These are phyloP conservation scores for Nothomitra cinnamomea DNA, from an alignment of 2,329 filamentous ascomycete species.

Conservation along the genomic window DNA sequence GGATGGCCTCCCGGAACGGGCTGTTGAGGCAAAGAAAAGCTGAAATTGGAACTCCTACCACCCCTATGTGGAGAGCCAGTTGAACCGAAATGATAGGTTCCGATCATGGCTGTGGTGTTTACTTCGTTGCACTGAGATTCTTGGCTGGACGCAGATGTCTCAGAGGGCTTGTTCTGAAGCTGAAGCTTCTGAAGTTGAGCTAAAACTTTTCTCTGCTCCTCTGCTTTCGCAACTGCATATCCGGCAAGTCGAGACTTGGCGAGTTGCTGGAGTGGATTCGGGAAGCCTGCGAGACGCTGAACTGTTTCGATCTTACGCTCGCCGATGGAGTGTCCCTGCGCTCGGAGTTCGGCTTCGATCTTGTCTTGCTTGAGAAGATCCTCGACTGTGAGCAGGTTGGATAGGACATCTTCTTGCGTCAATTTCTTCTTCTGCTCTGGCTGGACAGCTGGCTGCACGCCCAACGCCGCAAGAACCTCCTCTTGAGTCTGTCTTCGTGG, in stretches of 20 bases:
- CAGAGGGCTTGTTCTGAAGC: not conserved
- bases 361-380: constrained; percentile 2
- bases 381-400: not conserved
- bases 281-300: constrained; percentile 1
- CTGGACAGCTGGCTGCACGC: not conserved
- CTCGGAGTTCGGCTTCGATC: not conserved
- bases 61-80: not conserved
- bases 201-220: not conserved
- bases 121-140: not conserved
- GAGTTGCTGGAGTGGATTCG: not conserved
- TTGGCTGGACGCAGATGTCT: not conserved
- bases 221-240: constrained; percentile 1
- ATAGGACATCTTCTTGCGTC: not conserved
- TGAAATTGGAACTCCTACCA: not conserved
- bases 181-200: not conserved
- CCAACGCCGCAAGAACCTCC: not conserved
- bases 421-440: not conserved
- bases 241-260: not conserved
- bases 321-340: not conserved
- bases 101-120: not conserved
- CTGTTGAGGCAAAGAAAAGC: constrained; percentile 2
- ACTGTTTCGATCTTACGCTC: not conserved
- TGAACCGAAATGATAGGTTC: not conserved
- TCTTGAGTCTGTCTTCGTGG: not conserved
- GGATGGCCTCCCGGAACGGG: not conserved